Conservation (phyloP, 768 basidiomycete genomes). For the Chalciporus piperatus region DNA sequence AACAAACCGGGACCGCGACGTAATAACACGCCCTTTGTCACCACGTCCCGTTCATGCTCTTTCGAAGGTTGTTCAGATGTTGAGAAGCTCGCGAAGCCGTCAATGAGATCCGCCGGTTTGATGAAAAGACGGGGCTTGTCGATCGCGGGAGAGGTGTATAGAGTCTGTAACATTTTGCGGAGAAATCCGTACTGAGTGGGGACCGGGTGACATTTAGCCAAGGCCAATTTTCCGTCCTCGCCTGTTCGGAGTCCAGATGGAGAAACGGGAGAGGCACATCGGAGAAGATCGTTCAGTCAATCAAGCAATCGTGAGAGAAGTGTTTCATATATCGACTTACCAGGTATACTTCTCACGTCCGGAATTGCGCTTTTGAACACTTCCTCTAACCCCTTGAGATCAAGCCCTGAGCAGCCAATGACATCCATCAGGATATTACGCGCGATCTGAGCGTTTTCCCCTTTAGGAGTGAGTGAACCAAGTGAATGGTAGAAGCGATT, state of each 20-base stretch:
- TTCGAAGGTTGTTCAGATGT: conserved; percentile 37
- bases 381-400: conserved; percentile 50
- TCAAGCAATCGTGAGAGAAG: not conserved
- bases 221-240: conserved; percentile 46
- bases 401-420: conserved; percentile 62
- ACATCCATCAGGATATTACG: conserved; percentile 60
- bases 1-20: conserved; percentile 37
- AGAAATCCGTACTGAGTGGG: conserved; percentile 43
- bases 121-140: conserved; percentile 70
- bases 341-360: conserved; percentile 22
- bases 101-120: conserved; percentile 68
- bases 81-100: conserved; percentile 49
- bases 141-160: conserved; percentile 50
- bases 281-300: not conserved
- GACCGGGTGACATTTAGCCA: conserved; percentile 61
- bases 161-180: conserved; percentile 41
- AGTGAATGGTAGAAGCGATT: conserved; percentile 56
- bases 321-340: conserved; percentile 18
- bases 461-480: conserved; percentile 49
- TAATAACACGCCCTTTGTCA: conserved; percentile 56
- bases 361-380: conserved; percentile 40
- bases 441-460: conserved; percentile 63
- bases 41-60: conserved; percentile 49
- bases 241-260: conserved; percentile 32
- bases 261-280: not conserved